Base-by-base conservation (phyloP, 2,329 filamentous ascomycete species). In the Westerdykella sp. region DNA sequence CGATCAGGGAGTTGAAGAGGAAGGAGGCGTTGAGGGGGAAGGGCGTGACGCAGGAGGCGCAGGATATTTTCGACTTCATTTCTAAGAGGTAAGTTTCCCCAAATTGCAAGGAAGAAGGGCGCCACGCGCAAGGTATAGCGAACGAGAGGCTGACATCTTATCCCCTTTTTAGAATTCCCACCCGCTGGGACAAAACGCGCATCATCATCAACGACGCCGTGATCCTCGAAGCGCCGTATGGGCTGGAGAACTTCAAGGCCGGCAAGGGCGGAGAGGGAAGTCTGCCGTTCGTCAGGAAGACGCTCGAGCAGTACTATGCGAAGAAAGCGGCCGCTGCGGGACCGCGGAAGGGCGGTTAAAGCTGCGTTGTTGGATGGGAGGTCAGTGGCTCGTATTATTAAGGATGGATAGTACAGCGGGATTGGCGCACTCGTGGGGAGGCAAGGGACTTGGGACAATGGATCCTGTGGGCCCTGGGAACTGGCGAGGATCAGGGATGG, bases 191-290 rank as follows among this genome's bases (percentile, higher is more conserved):
- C 51, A 75, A 74, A 14, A 67, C 70, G 28, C 71, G 71, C 40
- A 83, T 84, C 49, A 70, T 83, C 42, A 75, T 81, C 38, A 77
- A 76, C 41, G 79, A 83, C 52, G 72, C 75, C 4, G 79, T 82
- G 42, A 67, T 79, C 42, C 76, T 84, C 45, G 64, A 73, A 15
- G 68, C 76, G 12, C 80, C 80, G 2, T 84, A 83, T 58, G 71
- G 69, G 6, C 63, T 74, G 16, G 77, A 79, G 36, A 76, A 77
- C 55, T 78, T 79, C 57, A 66, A 63, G 46, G 71, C 69, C 5
- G 56, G 64, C 2, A 56, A 66, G 43, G 67, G 68, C 34, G 72
- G 73, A 53, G 63, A 66, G 42, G 62, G 68, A 42, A 66, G 65
- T 4, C 53, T 73, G 18, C 59, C 57, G 11, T 66, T 69, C 28